A percentile compares a stretch with the other conserved stretches of the same genome.
Conservation (phyloP, 192 early-diverging fungal genomes). For the Backusella circina region DNA sequence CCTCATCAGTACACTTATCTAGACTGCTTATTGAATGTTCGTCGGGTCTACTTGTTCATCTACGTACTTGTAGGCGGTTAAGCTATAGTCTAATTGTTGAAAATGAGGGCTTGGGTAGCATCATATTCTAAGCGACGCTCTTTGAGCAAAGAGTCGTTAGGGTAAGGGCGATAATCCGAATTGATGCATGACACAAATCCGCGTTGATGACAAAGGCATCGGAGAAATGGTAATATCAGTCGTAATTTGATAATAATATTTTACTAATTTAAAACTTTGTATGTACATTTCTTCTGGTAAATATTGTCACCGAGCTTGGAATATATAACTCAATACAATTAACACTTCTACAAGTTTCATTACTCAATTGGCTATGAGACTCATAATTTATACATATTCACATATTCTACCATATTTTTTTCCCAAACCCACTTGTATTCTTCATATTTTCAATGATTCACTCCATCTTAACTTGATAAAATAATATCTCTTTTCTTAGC, state of each 20-base stretch:
- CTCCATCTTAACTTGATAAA: slow-evolving; percentile 3
- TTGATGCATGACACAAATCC: slow-evolving; percentile 4
- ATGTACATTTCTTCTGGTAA: slow-evolving; percentile 6
- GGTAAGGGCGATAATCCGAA: slow-evolving; percentile 8
- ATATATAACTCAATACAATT: slow-evolving; percentile 5
- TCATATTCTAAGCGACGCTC: slow-evolving; percentile 9
- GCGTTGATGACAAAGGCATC: slow-evolving; percentile 4
- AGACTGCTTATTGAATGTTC: slow-evolving; percentile 5
- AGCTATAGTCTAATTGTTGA: slow-evolving; percentile 7
- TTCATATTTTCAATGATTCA: slow-evolving; percentile 9
- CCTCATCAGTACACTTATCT: slow-evolving; percentile 2
- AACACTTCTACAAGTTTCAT: slow-evolving; percentile 7
- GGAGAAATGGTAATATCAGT: slow-evolving; percentile 6
- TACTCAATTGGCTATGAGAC: slow-evolving; percentile 7
- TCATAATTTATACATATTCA: slow-evolving; percentile 9
- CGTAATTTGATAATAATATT: slow-evolving; percentile 5
- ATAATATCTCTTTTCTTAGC: slow-evolving; percentile 9
- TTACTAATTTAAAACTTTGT: slow-evolving; percentile 6
- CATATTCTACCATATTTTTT: slow-evolving; percentile 2
- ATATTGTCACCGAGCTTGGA: not conserved
- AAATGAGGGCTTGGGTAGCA: slow-evolving; percentile 8
- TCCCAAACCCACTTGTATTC: slow-evolving; percentile 3
- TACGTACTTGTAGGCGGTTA: slow-evolving; percentile 6
- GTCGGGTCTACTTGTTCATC: slow-evolving; percentile 4
- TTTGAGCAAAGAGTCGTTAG: slow-evolving; percentile 5